Conservation (phyloP, 257 asterid genomes). For the Plectranthus barbatus region DNA sequence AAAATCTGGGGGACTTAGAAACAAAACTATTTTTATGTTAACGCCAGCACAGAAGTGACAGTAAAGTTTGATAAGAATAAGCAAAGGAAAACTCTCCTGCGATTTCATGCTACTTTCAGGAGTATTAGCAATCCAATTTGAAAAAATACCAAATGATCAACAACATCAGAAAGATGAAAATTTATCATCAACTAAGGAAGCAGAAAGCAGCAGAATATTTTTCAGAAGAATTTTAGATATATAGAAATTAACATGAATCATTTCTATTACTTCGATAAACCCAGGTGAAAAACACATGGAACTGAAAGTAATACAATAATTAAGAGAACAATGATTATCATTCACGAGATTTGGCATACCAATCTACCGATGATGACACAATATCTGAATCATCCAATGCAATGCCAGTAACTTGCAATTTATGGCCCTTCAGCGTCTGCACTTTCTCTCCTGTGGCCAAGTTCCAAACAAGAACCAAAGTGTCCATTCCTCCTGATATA, state of each 20-base stretch:
- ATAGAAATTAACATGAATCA: not conserved
- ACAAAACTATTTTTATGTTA: not conserved
- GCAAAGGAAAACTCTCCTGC: not conserved
- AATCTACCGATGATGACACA: constrained; percentile 73
- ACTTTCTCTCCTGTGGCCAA: constrained; percentile 74
- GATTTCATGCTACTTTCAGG: not conserved
- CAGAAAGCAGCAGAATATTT: not conserved
- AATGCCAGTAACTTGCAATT: constrained; percentile 75
- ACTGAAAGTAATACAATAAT: not conserved
- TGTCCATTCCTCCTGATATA: constrained; percentile 96
- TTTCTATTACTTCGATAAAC: not conserved
- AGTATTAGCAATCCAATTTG: not conserved
- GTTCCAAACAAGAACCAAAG: constrained; percentile 75
- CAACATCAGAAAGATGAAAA: not conserved
- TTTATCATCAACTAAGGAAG: not conserved
- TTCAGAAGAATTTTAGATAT: not conserved
- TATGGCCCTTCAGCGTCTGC: constrained; percentile 69
- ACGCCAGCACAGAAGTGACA: not conserved
- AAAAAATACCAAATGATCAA: not conserved
- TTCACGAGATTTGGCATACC: constrained; percentile 38
- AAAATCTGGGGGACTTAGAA: not conserved
- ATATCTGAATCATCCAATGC: constrained; percentile 74
- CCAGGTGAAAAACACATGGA: not conserved
- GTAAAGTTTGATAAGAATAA: not conserved
- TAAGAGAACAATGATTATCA: constrained; percentile 6